Percentiles rank a stretch among this genome's conserved stretches.
phyloP scores from a whole-genome alignment of 2,329 filamentous ascomycete species.

The Chrysoporthe cubensis region DNA sequence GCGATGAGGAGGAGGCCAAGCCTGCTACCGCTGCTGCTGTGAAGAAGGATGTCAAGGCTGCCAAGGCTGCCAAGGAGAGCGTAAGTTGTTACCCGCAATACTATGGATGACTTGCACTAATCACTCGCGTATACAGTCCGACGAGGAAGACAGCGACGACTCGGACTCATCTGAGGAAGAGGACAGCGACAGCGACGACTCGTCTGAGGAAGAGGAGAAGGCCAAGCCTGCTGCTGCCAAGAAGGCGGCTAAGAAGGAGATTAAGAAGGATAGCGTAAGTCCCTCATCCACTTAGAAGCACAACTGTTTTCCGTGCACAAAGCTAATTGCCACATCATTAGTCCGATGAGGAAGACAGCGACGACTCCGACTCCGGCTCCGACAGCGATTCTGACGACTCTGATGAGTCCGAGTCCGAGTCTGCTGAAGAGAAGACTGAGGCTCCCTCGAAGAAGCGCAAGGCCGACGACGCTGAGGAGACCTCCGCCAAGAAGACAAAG shows the following conservation, averaged over 20 bases:
- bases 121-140: not conserved
- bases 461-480: conserved; percentile 55
- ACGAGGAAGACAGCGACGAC: conserved; percentile 30
- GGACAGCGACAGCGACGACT: conserved; percentile 32
- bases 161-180: conserved; percentile 40
- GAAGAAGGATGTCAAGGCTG: conserved; percentile 34
- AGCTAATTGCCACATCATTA: conserved; percentile 6
- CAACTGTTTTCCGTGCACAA: conserved; percentile 12
- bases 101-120: conserved; percentile 12
- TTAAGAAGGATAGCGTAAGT: conserved; percentile 29
- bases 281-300: not conserved
- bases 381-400: conserved; percentile 35
- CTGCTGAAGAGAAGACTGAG: conserved; percentile 27
- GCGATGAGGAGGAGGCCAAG: conserved; percentile 35
- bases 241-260: conserved; percentile 31
- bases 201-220: conserved; percentile 33
- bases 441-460: conserved; percentile 67
- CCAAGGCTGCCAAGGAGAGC: conserved; percentile 37
- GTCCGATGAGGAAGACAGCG: conserved; percentile 35
- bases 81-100: conserved; percentile 25
- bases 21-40: conserved; percentile 36
- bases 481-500: conserved; percentile 70
- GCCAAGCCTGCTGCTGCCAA: conserved; percentile 32
- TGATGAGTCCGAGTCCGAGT: conserved; percentile 41
- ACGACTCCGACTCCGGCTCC: conserved; percentile 32